Base-by-base conservation (phyloP, 2,329 filamentous ascomycete species). In the Colletotrichum brevisporum region DNA sequence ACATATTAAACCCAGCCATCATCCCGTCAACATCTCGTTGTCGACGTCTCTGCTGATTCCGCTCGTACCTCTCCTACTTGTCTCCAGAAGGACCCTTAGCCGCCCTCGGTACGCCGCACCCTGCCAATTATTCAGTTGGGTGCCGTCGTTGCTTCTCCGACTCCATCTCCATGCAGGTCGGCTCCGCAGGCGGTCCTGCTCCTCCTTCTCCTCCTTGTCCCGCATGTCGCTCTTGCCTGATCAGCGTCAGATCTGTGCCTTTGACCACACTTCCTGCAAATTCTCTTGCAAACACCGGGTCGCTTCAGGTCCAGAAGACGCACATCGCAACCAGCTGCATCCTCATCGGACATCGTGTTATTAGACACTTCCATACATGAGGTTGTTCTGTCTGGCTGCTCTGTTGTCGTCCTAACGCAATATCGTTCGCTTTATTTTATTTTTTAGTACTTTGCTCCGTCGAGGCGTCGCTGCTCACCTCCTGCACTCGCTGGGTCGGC, bases 151-250 rank as follows among this genome's bases (percentile, higher is more conserved):
- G 47, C 67, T 66, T 61, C 62, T 69, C 63, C 62, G 63, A 57
- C 67, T 69, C 67, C 63, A 67, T 69, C 56, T 45, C 51, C 16
- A 61, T 67, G 67, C 67, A 69, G 63, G 62, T 66, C 56, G 45
- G 55, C 67, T 70, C 67, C 64, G 67, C 67, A 69, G 63, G 64
- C 58, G 56, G 66, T 66, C 47, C 64, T 67, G 52, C 57, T 63
- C 47, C 52, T 67, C 63, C 51, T 58, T 58, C 57, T 70, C 58
- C 66, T 69, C 67, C 63, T 43, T 48, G 47, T 68, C 64, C 62
- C 64, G 64, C 57, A 70, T 68, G 64, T 63, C 63, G 65, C 68
- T 64, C 52, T 67, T 70, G 67, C 67, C 58, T 70, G 57, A 63
- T 63, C 64, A 63, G 64, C 64, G 67, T 69, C 64, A 58, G 56